These are phyloP conservation scores for Ganoderma meredithae DNA, from an alignment of 1,284 basidiomycete species.

Conservation along the genomic window DNA sequence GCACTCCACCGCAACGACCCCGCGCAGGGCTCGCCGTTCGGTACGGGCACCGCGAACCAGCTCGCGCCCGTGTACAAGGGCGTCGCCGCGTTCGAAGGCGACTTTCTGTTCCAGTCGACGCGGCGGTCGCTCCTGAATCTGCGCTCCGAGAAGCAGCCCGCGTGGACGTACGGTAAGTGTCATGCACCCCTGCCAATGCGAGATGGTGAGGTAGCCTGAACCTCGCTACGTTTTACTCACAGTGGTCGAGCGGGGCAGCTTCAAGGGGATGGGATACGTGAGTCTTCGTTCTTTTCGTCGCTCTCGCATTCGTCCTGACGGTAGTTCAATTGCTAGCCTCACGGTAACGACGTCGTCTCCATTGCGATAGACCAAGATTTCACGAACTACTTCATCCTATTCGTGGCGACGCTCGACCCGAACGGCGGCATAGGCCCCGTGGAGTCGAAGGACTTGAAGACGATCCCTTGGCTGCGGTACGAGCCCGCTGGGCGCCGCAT, in stretches of 20 bases:
- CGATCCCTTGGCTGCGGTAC: slow-evolving; percentile 32
- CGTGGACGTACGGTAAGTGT: slow-evolving; percentile 53
- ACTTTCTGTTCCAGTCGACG: slow-evolving; percentile 54
- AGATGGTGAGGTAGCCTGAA: no score
- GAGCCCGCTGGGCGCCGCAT: slow-evolving; percentile 14
- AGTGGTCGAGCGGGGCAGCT: not conserved
- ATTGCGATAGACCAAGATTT: slow-evolving; percentile 22
- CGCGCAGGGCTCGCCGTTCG: slow-evolving; percentile 16
- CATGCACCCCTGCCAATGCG: no score
- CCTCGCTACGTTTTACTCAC: no score
- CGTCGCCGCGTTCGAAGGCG: slow-evolving; percentile 40
- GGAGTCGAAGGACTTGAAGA: not conserved
- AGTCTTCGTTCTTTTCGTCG: not conserved
- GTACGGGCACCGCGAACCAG: slow-evolving; percentile 22
- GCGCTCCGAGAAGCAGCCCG: slow-evolving; percentile 47
- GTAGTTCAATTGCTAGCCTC: slow-evolving; percentile 5
- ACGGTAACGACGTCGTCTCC: slow-evolving; percentile 23
- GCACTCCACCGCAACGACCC: slow-evolving; percentile 34
- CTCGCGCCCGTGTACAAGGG: slow-evolving; percentile 39
- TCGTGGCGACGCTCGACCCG: slow-evolving; percentile 18
- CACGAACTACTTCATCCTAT: slow-evolving; percentile 22
- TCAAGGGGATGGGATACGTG: not conserved
- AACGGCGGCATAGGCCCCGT: slow-evolving; percentile 43
- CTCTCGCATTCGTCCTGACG: no score
- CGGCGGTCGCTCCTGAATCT: slow-evolving; percentile 41